phyloP scores from a whole-genome alignment of 345 rosid species.

The Pugionium cornutum region DNA sequence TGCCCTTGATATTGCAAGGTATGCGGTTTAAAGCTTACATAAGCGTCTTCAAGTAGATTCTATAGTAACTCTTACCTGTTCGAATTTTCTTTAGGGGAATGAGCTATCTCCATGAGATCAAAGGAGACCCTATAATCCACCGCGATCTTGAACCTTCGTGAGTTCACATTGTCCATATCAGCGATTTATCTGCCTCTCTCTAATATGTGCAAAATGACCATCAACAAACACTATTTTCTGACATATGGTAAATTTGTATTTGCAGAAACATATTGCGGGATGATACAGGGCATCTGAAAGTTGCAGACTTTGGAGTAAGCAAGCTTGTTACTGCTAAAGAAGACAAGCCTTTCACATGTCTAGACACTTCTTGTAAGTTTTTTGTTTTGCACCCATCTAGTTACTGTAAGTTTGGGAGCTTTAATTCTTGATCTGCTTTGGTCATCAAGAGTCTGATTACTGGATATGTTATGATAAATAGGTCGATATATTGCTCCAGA shows the following conservation, averaged over 20 bases:
- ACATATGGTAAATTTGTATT: constrained; percentile 31
- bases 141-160: constrained; percentile 99
- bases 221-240: constrained; percentile 24
- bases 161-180: constrained; percentile 41
- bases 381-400: not conserved
- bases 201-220: not conserved
- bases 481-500: constrained; percentile 91
- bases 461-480: constrained; percentile 29
- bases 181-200: not conserved
- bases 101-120: constrained; percentile 90
- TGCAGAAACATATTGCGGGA: constrained; percentile 90
- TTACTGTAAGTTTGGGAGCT: constrained; percentile 9
- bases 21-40: not conserved
- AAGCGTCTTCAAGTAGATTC: too few species aligned
- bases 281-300: constrained; percentile 93
- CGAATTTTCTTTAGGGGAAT: constrained; percentile 66
- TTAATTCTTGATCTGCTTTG: constrained; percentile 14
- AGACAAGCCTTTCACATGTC: constrained; percentile 66
- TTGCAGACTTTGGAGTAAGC: constrained; percentile 96
- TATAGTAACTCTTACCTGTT: constrained; percentile 3
- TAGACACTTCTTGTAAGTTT: constrained; percentile 68
- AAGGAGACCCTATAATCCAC: constrained; percentile 86
- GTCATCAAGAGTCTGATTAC: constrained; percentile 16
- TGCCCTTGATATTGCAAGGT: constrained; percentile 98
- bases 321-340: constrained; percentile 86